Base-by-base conservation (phyloP, 2,329 filamentous ascomycete species). In the Intubia oerlemansii region DNA sequence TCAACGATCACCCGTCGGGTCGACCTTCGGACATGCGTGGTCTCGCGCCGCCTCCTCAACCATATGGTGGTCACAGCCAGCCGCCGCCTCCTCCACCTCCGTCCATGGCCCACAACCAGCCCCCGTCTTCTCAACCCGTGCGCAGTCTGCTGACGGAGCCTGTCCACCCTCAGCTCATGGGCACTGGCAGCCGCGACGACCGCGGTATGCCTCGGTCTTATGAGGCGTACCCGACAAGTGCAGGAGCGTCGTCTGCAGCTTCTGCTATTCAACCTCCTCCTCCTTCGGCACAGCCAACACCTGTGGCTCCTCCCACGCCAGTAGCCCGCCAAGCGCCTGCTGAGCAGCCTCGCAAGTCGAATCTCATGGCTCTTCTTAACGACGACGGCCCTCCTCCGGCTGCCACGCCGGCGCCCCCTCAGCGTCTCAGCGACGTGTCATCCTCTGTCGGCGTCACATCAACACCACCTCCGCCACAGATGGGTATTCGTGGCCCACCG, bases 321-420 rank as follows among this genome's bases (percentile, higher is more conserved):
- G 12, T 10, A 19, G 20, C 13, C 28, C 28, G 12, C 24, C 12
- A n/a, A n/a, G n/a, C n/a, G n/a, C n/a, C n/a, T n/a, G 7, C 18
- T 17, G 26, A 25, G 12, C 25, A 20, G 37, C 55, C 24, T n/a
- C 72, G 71, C 49, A 68, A 59, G 7, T 70, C 66, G 10, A 72
- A 53, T 36, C 57, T 74, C 35, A 68, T 71, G 58, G 64, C 65
- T 1, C 45, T 74, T 34, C 51, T 74, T 4, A 70, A 70, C 38
- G 64, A 71, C 35, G 67, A 71, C 30, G 10, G 18, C 18, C 7
- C n/a, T n/a, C n/a, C n/a, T n/a, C n/a, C n/a, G n/a, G n/a, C n/a
- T n/a, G n/a, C n/a, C n/a, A n/a, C 18, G 18, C 55, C 59, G n/a
- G 49, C 55, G 2, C 49, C 53, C 28, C 50, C 51, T 1, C 66